phyloP scores from a whole-genome alignment of 805 yeast genomes.

The Starmerella floricola region DNA sequence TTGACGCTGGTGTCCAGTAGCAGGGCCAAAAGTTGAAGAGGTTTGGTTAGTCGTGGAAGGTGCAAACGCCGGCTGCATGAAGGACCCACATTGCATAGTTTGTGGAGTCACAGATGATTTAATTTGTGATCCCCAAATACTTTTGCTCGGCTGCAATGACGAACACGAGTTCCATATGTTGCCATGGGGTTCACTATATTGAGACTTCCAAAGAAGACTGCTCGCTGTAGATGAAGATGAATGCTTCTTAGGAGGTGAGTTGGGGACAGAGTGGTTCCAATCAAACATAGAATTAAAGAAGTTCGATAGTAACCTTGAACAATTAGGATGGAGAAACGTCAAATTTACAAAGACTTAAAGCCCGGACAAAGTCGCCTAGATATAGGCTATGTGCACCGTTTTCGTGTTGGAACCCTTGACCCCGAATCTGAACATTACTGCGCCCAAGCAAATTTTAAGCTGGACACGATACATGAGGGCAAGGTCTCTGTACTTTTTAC shows the following conservation, averaged over 20 bases:
- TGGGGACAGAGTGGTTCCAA: background rate
- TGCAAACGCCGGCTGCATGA: background rate
- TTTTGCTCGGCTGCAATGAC: slow-evolving; percentile 14
- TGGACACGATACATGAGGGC: slow-evolving; percentile 11
- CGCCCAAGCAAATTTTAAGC: slow-evolving; percentile 11
- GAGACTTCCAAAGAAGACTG: background rate
- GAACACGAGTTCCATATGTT: slow-evolving; percentile 1
- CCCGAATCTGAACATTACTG: slow-evolving; percentile 6
- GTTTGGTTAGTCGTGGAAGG: background rate
- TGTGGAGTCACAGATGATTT: background rate
- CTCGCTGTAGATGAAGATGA: slow-evolving; percentile 1
- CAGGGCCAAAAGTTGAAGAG: background rate
- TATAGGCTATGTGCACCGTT: slow-evolving; percentile 3
- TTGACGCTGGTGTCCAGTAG: background rate
- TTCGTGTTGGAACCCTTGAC: slow-evolving; percentile 7
- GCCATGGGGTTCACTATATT: slow-evolving; percentile 1
- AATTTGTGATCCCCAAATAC: slow-evolving; percentile 16
- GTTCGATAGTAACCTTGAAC: background rate
- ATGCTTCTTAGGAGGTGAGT: slow-evolving; percentile 7
- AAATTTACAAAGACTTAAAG: background rate
- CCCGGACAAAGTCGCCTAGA: background rate
- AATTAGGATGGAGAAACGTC: background rate
- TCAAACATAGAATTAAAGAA: background rate
- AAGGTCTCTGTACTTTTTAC: slow-evolving; percentile 14
- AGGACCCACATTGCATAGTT: too few species aligned